phyloP scores from a whole-genome alignment of 345 rosid genomes.

The Aquilaria malaccensis region DNA sequence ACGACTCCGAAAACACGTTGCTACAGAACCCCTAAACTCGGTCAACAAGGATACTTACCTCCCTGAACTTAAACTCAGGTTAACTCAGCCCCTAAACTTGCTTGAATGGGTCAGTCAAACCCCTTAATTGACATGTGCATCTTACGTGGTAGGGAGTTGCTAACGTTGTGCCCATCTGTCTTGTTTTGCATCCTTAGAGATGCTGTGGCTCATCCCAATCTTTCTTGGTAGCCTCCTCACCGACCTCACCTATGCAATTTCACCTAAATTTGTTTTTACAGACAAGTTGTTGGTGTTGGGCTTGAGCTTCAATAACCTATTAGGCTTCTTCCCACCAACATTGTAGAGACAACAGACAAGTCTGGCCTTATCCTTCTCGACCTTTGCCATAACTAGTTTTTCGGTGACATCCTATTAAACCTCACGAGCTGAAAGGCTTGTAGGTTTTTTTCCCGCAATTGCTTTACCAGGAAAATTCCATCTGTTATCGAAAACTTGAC shows the following conservation, averaged over 20 bases:
- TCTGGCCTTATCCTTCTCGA: slow-evolving; percentile 77
- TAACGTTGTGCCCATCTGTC: slow-evolving; percentile 29
- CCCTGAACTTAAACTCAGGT: no score
- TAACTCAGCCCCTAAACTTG: no score
- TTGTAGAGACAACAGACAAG: slow-evolving; percentile 60
- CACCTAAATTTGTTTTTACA: slow-evolving; percentile 62
- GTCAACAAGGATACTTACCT: no score
- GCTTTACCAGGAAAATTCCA: slow-evolving; percentile 68
- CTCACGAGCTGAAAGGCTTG: slow-evolving; percentile 68
- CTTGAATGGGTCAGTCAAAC: no score
- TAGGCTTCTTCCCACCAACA: slow-evolving; percentile 58
- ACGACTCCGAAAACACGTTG: no score
- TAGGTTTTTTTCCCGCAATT: slow-evolving; percentile 84
- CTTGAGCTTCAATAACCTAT: slow-evolving; percentile 68
- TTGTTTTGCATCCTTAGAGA: slow-evolving; percentile 56
- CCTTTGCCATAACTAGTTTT: slow-evolving; percentile 64
- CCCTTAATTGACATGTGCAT: no score
- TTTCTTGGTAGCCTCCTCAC: slow-evolving; percentile 40
- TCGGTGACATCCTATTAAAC: slow-evolving; percentile 60
- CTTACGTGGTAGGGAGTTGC: no score
- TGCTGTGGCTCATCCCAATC: slow-evolving; percentile 47
- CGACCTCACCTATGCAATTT: slow-evolving; percentile 44
- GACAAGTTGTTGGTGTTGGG: slow-evolving; percentile 73
- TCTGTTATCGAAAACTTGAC: slow-evolving; percentile 78
- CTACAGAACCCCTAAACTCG: no score